phyloP scores from a whole-genome alignment of 2,329 filamentous ascomycete genomes.

The Raffaelea albimanens region DNA sequence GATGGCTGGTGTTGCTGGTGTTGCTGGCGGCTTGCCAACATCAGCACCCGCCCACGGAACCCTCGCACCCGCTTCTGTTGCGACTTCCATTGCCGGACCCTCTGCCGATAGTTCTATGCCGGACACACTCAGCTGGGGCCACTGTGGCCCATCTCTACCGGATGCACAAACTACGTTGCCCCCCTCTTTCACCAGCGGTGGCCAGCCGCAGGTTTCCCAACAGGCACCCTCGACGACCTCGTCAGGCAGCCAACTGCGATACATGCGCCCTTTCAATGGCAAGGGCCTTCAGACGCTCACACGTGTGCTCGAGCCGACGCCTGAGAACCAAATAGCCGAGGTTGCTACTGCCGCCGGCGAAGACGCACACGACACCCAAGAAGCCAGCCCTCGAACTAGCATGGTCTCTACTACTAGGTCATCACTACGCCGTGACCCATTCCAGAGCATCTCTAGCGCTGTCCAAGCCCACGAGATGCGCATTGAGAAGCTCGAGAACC shows the following conservation, averaged over 20 bases:
- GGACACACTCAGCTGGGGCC: constrained; percentile 46
- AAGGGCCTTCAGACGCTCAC: constrained; percentile 45
- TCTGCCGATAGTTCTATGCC: constrained; percentile 31
- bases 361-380: constrained; percentile 1
- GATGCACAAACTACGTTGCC: constrained; percentile 26
- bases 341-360: neutral
- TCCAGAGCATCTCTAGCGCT: constrained; percentile 39
- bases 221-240: constrained; percentile 36
- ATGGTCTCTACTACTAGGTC: neutral
- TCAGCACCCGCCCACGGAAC: too few relatives aligned
- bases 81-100: neutral
- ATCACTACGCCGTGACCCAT: constrained; percentile 17
- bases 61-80: neutral
- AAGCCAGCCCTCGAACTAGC: neutral
- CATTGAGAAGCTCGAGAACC: constrained; percentile 58
- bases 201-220: constrained; percentile 32
- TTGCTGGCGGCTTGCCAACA: too few relatives aligned
- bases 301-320: constrained; percentile 23
- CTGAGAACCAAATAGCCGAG: constrained; percentile 6
- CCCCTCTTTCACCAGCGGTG: constrained; percentile 24
- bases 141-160: constrained; percentile 24
- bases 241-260: constrained; percentile 37
- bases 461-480: constrained; percentile 54
- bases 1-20: neutral
- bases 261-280: constrained; percentile 45